Percentiles rank a stretch among this genome's conserved stretches.
phyloP scores from a whole-genome alignment of 352 stramenopile species.

The Hyaloperonospora brassicae region DNA sequence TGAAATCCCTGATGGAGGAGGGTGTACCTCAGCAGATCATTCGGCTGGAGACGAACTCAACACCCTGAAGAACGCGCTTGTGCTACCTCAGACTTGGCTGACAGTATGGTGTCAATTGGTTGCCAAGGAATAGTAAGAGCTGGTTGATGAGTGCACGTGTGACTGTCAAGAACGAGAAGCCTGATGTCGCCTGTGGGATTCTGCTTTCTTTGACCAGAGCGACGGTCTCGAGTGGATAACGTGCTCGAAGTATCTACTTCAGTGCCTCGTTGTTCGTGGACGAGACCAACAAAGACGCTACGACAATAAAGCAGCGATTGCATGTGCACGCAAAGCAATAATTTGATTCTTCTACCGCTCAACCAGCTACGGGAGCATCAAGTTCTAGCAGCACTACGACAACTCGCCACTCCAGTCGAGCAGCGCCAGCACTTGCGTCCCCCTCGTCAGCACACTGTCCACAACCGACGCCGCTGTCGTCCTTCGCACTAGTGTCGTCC shows the following conservation, averaged over 20 bases:
- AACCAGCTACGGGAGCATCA: conserved; percentile 21
- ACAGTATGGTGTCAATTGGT: conserved; percentile 63
- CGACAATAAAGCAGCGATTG: conserved; percentile 1
- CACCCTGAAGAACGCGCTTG: conserved; percentile 86
- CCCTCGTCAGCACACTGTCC: neutral
- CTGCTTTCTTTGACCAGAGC: conserved; percentile 65
- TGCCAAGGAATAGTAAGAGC: conserved; percentile 38
- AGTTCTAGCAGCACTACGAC: conserved; percentile 16
- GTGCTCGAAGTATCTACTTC: conserved; percentile 33
- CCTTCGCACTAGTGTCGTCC: conserved; percentile 16
- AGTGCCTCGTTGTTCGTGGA: conserved; percentile 28
- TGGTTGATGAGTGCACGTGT: conserved; percentile 56
- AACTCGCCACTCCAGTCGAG: conserved; percentile 4
- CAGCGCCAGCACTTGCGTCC: conserved; percentile 2
- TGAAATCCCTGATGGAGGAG: conserved; percentile 25
- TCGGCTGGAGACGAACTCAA: conserved; percentile 83
- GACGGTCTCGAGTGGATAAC: conserved; percentile 57
- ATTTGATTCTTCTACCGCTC: conserved; percentile 26
- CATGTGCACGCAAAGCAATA: conserved; percentile 10
- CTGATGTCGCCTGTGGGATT: conserved; percentile 56
- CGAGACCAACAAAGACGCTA: neutral
- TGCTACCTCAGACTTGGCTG: conserved; percentile 60
- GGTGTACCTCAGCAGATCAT: conserved; percentile 24
- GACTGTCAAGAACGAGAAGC: conserved; percentile 22
- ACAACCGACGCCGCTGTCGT: conserved; percentile 13